Evolutionary conservation across 164 flowering plant genomes (phyloP), one percentile per base, ranked within the genome.

Genomic region (Chimonanthus praecox): DNA sequence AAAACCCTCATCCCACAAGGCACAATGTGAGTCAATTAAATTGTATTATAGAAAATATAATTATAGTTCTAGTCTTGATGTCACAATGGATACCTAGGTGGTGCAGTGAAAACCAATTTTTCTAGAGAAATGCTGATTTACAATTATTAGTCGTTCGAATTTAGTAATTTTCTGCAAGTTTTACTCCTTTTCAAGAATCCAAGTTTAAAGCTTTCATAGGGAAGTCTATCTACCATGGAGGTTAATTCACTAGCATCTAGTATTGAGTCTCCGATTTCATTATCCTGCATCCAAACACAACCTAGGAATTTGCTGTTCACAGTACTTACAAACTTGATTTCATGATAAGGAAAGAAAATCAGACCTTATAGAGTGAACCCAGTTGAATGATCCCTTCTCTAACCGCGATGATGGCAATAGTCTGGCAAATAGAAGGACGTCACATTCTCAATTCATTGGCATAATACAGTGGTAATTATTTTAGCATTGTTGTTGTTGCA

Each of bases 341-440:
- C 33, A 76, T 15, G 49, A 63, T 2, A 10, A 33, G 51, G 8
- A 11, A 58, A 71, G 64, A 71, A 11, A 48, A 61, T 64, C 18
- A 47, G 11, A 80, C 97, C 92, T 91, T 92, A 47, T 87, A 83
- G 49, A 92, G 82, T 43, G 97, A 92, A 72, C 97, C 97, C 51
- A 92, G 79, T 82, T 92, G 97, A 75, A 92, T 72, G 2, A 90
- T 80, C 79, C 94, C 97, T 83, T 92, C 97, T 83, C 89, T 81
- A 3, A 90, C 94, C 46, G 93, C 85, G 76, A 92, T 84, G 73
- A 89, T 44, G 50, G 92, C 92, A 63, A 92, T 89, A 51, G 93
- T 92, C 94, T 88, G 86, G 49, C 33, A 48, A 18, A 33, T 3
- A 54, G n/a, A 5, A 3, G 67, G 63, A 54, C 11, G 47, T 9